A percentile compares a stretch with the other conserved stretches of the same genome.
Conservation (phyloP, 306 rosid genomes). For the Quercus variabilis region DNA sequence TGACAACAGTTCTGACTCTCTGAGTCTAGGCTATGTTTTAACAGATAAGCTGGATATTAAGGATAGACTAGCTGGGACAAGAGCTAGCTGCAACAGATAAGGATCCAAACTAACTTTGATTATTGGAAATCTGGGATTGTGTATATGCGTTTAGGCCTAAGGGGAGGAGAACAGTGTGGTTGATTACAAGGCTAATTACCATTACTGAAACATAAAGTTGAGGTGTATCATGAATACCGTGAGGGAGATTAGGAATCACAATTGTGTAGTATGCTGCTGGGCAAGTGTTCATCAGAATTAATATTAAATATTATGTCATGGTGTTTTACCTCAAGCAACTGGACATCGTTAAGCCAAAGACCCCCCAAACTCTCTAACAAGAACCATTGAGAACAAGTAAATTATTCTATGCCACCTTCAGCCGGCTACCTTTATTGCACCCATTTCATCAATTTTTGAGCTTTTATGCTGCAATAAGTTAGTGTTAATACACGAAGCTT, state of each 20-base stretch:
- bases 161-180: neutral
- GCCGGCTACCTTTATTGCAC: conserved; percentile 84
- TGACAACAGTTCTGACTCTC: neutral
- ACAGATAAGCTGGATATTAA: neutral
- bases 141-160: neutral
- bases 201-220: neutral
- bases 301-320: conserved; percentile 14
- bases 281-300: neutral
- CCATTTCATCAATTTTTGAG: conserved; percentile 86
- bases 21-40: neutral
- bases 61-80: neutral
- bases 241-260: neutral
- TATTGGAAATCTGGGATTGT: neutral
- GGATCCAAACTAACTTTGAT: neutral
- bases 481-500: conserved; percentile 18
- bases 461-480: conserved; percentile 72
- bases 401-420: conserved; percentile 45
- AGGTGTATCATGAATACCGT: neutral
- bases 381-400: conserved; percentile 62
- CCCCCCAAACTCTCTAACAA: conserved; percentile 60
- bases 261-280: neutral
- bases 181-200: neutral
- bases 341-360: conserved; percentile 46
- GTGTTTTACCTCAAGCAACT: conserved; percentile 66
- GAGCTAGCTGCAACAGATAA: neutral